Evolutionary conservation across 2,329 filamentous ascomycete species (phyloP).

Genomic region (Trichoderma koningii): DNA sequence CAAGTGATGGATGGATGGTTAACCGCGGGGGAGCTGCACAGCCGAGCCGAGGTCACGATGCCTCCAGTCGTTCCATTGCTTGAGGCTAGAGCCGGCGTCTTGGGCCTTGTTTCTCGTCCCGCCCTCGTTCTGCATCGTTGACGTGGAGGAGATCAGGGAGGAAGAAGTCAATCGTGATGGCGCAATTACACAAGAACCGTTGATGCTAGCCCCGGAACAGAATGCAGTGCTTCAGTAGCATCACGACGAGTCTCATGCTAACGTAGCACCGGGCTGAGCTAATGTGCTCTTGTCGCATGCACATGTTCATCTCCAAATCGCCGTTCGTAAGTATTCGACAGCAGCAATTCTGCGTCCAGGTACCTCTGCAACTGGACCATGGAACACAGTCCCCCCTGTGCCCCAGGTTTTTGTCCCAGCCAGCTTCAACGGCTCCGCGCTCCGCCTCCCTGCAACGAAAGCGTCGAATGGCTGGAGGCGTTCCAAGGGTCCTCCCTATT

Average conservation of each 20-base stretch:
- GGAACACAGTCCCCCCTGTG: conserved; percentile 5
- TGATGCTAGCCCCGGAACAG: neutral
- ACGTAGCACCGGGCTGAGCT: neutral
- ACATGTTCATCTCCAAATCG: no score
- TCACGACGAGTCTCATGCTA: no score
- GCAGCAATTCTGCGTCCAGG: no score
- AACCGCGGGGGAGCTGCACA: conserved; percentile 6
- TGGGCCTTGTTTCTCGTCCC: neutral
- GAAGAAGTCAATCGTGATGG: neutral
- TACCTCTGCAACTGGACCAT: no score
- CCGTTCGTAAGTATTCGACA: no score
- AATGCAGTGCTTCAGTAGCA: neutral
- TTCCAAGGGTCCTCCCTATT: conserved; percentile 6
- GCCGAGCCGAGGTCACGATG: conserved; percentile 22
- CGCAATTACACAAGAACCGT: neutral
- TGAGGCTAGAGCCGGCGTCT: neutral
- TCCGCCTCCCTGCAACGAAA: conserved; percentile 8
- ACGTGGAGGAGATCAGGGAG: neutral
- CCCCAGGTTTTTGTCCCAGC: conserved; percentile 17
- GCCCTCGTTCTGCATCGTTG: neutral
- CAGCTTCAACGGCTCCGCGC: conserved; percentile 18
- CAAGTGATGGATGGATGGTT: neutral
- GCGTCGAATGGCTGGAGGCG: conserved; percentile 14
- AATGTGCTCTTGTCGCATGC: neutral
- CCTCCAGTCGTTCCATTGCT: neutral